Evolutionary conservation across 371 early-diverging fungal species (phyloP).

Genomic region (Mucor piriformis): DNA sequence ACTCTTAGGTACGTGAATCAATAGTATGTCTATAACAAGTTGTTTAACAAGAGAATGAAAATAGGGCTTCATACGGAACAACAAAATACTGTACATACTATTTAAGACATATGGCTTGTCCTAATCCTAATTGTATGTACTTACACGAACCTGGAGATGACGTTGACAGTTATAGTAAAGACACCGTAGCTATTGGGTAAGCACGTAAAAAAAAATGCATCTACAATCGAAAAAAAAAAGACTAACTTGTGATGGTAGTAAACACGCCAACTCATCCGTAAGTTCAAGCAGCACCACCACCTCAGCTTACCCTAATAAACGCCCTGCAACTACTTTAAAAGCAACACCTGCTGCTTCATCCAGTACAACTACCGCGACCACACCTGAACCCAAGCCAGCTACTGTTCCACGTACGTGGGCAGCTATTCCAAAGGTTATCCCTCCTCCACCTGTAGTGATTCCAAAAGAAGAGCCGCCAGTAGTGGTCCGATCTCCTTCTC

Average conservation of each 20-base stretch:
- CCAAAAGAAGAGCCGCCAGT: constrained; percentile 4
- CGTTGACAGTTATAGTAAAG: constrained; percentile 64
- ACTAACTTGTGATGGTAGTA: constrained; percentile 14
- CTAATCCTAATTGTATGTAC: constrained; percentile 82
- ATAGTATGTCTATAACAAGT: too few relatives aligned
- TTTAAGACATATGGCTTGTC: constrained; percentile 76
- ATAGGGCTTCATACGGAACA: constrained; percentile 84
- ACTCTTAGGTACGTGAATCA: constrained; percentile 65
- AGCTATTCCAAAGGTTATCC: constrained; percentile 45
- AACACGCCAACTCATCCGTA: constrained; percentile 23
- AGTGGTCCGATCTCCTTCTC: neutral
- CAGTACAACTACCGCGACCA: constrained; percentile 5
- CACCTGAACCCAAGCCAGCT: constrained; percentile 12
- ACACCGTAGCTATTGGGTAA: constrained; percentile 52
- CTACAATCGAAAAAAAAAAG: too few relatives aligned
- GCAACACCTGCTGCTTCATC: constrained; percentile 1
- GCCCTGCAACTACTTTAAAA: constrained; percentile 20
- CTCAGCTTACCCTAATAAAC: constrained; percentile 38
- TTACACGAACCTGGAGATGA: constrained; percentile 88
- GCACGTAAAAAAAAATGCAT: neutral
- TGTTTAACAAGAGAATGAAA: too few relatives aligned
- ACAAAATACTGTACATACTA: constrained; percentile 91
- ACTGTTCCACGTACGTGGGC: constrained; percentile 40
- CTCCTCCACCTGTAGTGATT: constrained; percentile 26
- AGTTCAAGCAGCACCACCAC: constrained; percentile 13